Conservation (phyloP, 805 yeast species). For the Monosporozyma servazzii region DNA sequence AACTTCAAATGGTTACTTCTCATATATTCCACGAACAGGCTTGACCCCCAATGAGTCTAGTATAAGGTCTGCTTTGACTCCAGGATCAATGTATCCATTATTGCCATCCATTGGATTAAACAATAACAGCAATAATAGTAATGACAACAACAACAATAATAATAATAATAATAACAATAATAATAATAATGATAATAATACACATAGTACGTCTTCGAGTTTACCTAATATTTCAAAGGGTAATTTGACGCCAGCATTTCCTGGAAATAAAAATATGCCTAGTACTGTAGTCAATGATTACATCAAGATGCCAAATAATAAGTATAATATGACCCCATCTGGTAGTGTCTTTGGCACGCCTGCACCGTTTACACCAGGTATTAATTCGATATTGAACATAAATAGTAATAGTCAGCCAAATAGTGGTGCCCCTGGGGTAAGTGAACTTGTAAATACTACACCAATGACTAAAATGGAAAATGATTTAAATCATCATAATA, state of each 20-base stretch:
- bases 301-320: background rate
- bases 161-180: background rate
- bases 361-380: conserved; percentile 3
- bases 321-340: background rate
- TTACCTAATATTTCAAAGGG: background rate
- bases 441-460: background rate
- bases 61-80: conserved; percentile 63
- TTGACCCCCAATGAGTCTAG: conserved; percentile 71
- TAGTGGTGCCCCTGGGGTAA: background rate
- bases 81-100: conserved; percentile 28
- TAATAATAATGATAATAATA: background rate
- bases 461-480: background rate
- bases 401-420: background rate
- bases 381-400: background rate
- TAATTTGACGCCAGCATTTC: background rate
- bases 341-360: background rate
- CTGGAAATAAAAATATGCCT: background rate
- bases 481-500: background rate
- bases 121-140: background rate
- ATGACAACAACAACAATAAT: background rate
- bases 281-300: background rate
- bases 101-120: conserved; percentile 11
- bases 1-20: conserved; percentile 3
- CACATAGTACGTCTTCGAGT: background rate
- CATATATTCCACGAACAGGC: conserved; percentile 38